phyloP scores from a whole-genome alignment of 2,329 filamentous ascomycete species.

The Talaromyces albobiverticillius region DNA sequence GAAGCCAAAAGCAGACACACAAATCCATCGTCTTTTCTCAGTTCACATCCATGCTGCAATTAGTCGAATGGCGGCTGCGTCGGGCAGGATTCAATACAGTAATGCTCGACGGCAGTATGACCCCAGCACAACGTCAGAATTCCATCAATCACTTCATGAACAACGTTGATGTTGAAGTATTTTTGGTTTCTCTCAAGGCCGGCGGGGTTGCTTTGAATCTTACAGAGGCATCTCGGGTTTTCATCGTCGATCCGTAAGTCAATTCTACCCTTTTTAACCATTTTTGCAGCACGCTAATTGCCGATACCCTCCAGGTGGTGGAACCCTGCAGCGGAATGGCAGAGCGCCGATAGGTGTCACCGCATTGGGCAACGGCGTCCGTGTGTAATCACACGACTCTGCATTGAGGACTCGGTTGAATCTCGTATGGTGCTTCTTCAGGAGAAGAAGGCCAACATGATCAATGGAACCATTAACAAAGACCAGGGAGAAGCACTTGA shows the following conservation, averaged over 20 bases:
- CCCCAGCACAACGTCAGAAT: constrained; percentile 83
- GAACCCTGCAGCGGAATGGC: constrained; percentile 99
- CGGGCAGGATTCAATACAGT: constrained; percentile 97
- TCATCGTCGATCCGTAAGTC: constrained; percentile 91
- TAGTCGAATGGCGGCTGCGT: constrained; percentile 94
- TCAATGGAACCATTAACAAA: constrained; percentile 92
- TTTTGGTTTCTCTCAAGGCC: constrained; percentile 92
- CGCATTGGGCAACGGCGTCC: constrained; percentile 93
- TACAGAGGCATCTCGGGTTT: constrained; percentile 90
- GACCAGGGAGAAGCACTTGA: constrained; percentile 83
- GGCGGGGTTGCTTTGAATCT: constrained; percentile 94
- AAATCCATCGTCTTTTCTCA: constrained; percentile 98
- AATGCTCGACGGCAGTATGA: constrained; percentile 98
- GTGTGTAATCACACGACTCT: constrained; percentile 89
- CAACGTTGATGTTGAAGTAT: constrained; percentile 90
- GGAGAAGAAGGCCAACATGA: constrained; percentile 99
- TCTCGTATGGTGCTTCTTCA: constrained; percentile 92
- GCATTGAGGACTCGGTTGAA: constrained; percentile 96
- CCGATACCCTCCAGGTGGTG: too few relatives aligned
- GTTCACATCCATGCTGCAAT: constrained; percentile 94
- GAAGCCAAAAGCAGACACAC: constrained; percentile 87
- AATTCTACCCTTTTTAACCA: background rate
- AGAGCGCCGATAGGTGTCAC: constrained; percentile 89
- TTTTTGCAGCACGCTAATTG: background rate
- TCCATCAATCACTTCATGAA: constrained; percentile 97